A percentile compares a stretch with the other conserved stretches of the same genome.
Conservation (phyloP, 441 rosid genomes). For the Isatis lusitanica region DNA sequence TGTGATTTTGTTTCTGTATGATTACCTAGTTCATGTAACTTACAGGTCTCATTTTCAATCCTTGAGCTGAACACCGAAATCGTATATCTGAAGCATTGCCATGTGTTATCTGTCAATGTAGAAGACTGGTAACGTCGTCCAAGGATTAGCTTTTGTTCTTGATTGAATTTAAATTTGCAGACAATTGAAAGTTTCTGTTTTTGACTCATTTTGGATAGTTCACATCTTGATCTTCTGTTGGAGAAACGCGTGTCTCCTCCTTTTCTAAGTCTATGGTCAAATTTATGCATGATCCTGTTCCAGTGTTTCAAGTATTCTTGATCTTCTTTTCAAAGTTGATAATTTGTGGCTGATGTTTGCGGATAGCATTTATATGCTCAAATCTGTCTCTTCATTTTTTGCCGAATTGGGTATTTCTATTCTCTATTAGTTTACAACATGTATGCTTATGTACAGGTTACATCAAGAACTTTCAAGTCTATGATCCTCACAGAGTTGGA, state of each 20-base stretch:
- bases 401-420: neutral
- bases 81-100: neutral
- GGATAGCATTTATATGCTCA: neutral
- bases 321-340: neutral
- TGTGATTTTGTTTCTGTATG: neutral
- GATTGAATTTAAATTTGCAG: neutral
- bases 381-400: neutral
- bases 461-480: conserved; percentile 66
- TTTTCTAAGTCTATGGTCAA: neutral
- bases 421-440: neutral
- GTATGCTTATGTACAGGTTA: conserved; percentile 49
- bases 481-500: conserved; percentile 87
- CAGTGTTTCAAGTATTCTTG: neutral
- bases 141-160: neutral
- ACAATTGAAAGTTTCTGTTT: neutral
- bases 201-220: neutral
- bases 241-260: neutral
- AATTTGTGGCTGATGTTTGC: neutral
- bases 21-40: neutral
- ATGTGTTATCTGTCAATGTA: neutral
- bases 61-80: neutral
- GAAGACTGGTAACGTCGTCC: neutral
- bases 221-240: neutral
- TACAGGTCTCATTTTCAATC: neutral
- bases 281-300: neutral